These are phyloP conservation scores for Peronospora farinosa DNA, from an alignment of 352 stramenopile species.

Conservation along the genomic window DNA sequence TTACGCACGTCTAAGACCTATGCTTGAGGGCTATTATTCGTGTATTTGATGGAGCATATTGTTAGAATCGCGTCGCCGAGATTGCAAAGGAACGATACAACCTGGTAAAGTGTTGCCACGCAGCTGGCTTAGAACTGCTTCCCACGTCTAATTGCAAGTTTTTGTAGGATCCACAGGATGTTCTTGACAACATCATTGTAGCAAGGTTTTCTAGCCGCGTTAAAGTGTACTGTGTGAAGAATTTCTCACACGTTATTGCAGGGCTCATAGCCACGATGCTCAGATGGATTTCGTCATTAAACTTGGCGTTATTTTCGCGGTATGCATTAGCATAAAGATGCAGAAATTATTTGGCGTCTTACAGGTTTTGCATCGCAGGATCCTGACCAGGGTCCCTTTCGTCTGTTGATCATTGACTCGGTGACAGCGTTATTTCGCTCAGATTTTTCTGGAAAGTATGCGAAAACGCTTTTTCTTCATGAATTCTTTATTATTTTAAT, in stretches of 20 bases:
- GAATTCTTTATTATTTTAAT: background rate
- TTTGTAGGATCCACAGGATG: conserved; percentile 60
- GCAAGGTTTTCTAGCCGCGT: conserved; percentile 40
- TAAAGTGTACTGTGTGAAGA: background rate
- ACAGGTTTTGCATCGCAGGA: conserved; percentile 29
- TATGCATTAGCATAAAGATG: conserved; percentile 19
- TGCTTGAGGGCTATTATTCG: background rate
- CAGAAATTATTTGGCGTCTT: background rate
- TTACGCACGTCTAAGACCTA: background rate
- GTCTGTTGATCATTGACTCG: conserved; percentile 86
- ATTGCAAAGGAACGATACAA: conserved; percentile 83
- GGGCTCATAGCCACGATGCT: conserved; percentile 81
- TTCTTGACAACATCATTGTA: conserved; percentile 93
- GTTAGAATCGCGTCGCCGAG: conserved; percentile 66
- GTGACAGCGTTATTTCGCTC: conserved; percentile 88
- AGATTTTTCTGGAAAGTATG: conserved; percentile 77
- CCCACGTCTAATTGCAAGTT: background rate
- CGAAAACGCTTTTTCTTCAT: background rate
- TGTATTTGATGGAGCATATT: conserved; percentile 6
- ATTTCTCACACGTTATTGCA: conserved; percentile 16
- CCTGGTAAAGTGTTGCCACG: conserved; percentile 28
- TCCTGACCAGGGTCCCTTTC: conserved; percentile 65
- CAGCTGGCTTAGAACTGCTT: background rate
- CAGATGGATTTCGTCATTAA: conserved; percentile 87
- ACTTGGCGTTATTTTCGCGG: conserved; percentile 60